Conservation (phyloP, 331 rosid species). For the Malus hybrid region DNA sequence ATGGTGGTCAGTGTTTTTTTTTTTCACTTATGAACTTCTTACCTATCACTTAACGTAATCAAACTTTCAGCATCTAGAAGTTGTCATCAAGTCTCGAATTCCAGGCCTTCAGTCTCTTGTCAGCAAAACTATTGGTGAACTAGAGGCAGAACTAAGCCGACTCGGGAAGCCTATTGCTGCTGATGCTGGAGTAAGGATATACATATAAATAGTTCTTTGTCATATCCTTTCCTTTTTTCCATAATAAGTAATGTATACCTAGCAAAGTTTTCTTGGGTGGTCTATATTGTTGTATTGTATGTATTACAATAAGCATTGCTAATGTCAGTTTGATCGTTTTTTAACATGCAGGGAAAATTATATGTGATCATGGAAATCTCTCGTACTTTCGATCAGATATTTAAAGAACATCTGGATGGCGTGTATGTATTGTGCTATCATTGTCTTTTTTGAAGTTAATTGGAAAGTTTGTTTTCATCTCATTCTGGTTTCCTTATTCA, state of each 20-base stretch:
- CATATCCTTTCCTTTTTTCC: neutral
- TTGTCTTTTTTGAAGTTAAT: neutral
- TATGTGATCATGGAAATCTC: constrained; percentile 47
- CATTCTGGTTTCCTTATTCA: neutral
- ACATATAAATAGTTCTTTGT: neutral
- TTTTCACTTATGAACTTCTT: neutral
- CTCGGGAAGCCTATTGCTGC: constrained; percentile 44
- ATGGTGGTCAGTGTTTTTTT: neutral
- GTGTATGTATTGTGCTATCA: constrained; percentile 16
- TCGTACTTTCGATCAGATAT: constrained; percentile 44
- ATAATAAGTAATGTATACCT: neutral
- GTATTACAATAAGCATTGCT: neutral
- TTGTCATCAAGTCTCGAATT: constrained; percentile 40
- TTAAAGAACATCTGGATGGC: constrained; percentile 49
- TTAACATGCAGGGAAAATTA: constrained; percentile 29
- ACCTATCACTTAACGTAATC: neutral
- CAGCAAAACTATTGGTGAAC: constrained; percentile 39
- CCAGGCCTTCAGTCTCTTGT: constrained; percentile 46
- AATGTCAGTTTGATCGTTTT: neutral
- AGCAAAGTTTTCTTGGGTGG: neutral
- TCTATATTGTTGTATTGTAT: neutral
- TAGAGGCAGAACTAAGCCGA: constrained; percentile 38
- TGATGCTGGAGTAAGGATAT: constrained; percentile 40
- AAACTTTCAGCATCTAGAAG: constrained; percentile 37
- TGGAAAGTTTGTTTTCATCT: neutral